A percentile compares a stretch with the other conserved stretches of the same genome.
Conservation (phyloP, 495 filamentous ascomycete species). For the Neurospora intermedia region DNA sequence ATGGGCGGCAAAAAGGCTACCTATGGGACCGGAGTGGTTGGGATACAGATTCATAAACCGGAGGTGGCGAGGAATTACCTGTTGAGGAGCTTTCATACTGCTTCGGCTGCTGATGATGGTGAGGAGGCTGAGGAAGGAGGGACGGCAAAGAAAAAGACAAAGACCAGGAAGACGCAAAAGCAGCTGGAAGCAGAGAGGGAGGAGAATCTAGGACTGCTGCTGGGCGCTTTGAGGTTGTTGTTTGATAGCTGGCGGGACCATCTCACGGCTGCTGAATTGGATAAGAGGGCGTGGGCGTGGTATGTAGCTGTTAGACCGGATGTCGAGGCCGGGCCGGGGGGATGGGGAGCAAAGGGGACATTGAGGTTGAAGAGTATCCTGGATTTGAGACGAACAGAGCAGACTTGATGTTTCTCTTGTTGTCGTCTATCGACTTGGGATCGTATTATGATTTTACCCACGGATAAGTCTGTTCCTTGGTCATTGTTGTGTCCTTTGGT, state of each 20-base stretch:
- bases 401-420: neutral
- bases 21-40: constrained; percentile 17
- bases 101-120: neutral
- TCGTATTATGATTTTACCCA: neutral
- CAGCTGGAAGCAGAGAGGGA: constrained; percentile 46
- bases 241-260: constrained; percentile 57
- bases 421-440: neutral
- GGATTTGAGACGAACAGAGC: constrained; percentile 33
- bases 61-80: constrained; percentile 52
- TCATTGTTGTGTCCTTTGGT: neutral
- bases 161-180: constrained; percentile 33
- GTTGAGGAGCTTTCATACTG: constrained; percentile 43
- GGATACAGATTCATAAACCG: constrained; percentile 57
- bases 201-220: constrained; percentile 52
- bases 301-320: constrained; percentile 65
- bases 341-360: constrained; percentile 72
- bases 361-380: constrained; percentile 58
- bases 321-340: constrained; percentile 57
- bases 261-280: constrained; percentile 50
- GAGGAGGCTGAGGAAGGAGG: neutral
- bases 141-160: constrained; percentile 19
- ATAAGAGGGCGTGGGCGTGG: constrained; percentile 69
- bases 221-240: constrained; percentile 56
- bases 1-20: constrained; percentile 19
- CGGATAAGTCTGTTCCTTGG: neutral